These are phyloP conservation scores for Marasmius sp. DNA, from an alignment of 1,284 basidiomycete genomes.

Conservation along the genomic window DNA sequence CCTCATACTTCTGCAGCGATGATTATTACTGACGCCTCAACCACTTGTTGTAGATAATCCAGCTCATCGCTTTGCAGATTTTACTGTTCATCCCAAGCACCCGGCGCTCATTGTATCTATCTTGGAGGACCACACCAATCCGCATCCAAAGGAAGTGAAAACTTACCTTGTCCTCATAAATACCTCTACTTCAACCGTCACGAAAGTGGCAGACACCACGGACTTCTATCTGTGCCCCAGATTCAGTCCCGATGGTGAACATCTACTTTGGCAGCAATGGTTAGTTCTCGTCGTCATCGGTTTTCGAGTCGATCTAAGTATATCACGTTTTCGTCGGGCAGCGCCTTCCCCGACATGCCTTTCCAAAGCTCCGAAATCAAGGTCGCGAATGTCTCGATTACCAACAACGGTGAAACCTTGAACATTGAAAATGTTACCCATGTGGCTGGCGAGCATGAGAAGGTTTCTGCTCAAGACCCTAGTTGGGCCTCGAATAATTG, in stretches of 20 bases:
- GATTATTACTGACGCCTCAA: neutral
- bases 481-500: slow-evolving; percentile 30
- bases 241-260: slow-evolving; percentile 37
- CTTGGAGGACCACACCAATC: slow-evolving; percentile 42
- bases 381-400: neutral
- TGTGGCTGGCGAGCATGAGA: slow-evolving; percentile 10
- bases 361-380: slow-evolving; percentile 13
- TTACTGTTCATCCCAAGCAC: slow-evolving; percentile 18
- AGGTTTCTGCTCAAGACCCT: slow-evolving; percentile 14
- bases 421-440: neutral
- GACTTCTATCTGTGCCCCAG: slow-evolving; percentile 40
- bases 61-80: slow-evolving; percentile 28
- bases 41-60: slow-evolving; percentile 15
- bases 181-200: slow-evolving; percentile 14
- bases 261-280: slow-evolving; percentile 32
- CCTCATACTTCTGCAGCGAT: neutral
- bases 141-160: slow-evolving; percentile 33
- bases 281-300: neutral
- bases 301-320: neutral
- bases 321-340: slow-evolving; percentile 18
- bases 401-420: neutral
- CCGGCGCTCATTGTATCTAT: slow-evolving; percentile 29
- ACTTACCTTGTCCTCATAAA: slow-evolving; percentile 36
- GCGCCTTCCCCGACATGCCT: slow-evolving; percentile 18
- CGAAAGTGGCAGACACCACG: slow-evolving; percentile 24